Evolutionary conservation across 2,329 filamentous ascomycete genomes (phyloP).

Genomic region (Penicillium expansum): DNA sequence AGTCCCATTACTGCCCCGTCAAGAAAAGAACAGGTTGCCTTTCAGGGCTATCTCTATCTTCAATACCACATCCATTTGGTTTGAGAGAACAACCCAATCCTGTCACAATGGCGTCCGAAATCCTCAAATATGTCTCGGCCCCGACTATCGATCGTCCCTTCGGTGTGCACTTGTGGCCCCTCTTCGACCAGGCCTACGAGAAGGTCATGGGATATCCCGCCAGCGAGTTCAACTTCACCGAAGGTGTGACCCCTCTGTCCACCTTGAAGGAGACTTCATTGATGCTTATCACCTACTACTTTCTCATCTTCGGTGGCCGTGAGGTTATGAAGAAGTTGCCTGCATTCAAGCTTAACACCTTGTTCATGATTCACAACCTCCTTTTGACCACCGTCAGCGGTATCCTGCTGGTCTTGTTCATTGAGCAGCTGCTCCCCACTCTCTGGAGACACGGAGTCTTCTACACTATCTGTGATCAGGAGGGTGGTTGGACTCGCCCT

Average conservation of each 20-base stretch:
- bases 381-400: conserved; percentile 83
- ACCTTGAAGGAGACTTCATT: conserved; percentile 79
- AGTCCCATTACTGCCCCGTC: conserved; percentile 1
- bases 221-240: conserved; percentile 79
- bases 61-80: not conserved
- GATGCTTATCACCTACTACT: conserved; percentile 84
- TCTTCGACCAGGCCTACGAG: conserved; percentile 86
- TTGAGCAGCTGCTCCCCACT: conserved; percentile 86
- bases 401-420: conserved; percentile 75
- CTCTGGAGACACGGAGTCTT: conserved; percentile 79
- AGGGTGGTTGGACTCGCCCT: conserved; percentile 90
- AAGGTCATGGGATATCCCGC: conserved; percentile 74
- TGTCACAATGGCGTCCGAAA: conserved; percentile 48
- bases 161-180: conserved; percentile 86
- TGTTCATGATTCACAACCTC: conserved; percentile 97
- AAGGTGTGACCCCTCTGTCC: conserved; percentile 82
- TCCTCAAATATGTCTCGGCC: conserved; percentile 54
- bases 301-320: conserved; percentile 87
- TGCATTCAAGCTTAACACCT: conserved; percentile 78
- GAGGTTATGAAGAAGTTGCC: conserved; percentile 86
- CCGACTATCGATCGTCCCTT: conserved; percentile 91
- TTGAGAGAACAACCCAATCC: conserved; percentile 8
- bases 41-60: not conserved
- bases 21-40: conserved; percentile 2
- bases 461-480: conserved; percentile 71